Evolutionary conservation across 1,284 basidiomycete species (phyloP).

Genomic region (Rhizoctonia solani): DNA sequence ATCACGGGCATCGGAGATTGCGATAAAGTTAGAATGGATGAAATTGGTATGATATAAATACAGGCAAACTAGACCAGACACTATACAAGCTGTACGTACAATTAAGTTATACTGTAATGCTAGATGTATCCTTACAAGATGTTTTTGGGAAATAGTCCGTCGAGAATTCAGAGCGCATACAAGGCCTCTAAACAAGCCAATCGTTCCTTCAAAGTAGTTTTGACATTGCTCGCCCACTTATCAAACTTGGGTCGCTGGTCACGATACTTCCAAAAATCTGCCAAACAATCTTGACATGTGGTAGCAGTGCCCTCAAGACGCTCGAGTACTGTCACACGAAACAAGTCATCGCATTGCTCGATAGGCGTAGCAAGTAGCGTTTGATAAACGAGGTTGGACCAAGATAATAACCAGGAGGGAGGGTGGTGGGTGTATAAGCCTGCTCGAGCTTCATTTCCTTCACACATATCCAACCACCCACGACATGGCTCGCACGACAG

Average conservation of each 20-base stretch:
- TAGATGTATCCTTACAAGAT: background rate
- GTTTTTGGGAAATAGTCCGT: background rate
- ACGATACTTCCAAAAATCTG: background rate
- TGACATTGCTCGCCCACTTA: background rate
- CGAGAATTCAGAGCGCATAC: conserved; percentile 7
- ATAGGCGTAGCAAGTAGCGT: background rate
- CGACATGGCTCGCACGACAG: background rate
- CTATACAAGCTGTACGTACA: background rate
- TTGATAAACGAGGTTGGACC: background rate
- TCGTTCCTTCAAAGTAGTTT: background rate
- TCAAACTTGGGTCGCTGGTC: conserved; percentile 1
- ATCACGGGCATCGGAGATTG: background rate
- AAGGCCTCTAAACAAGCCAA: conserved; percentile 2
- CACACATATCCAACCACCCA: background rate
- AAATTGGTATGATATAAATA: background rate
- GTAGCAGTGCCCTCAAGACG: background rate
- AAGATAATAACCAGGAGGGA: conserved; percentile 1
- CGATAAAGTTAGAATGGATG: background rate
- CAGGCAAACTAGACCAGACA: background rate
- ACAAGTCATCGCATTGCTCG: background rate
- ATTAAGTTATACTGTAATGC: background rate
- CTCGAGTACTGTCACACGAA: background rate
- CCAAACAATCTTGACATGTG: background rate
- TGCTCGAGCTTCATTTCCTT: background rate
- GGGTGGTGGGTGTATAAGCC: background rate